Conservation (phyloP, 768 basidiomycete genomes). For the Leucocoprinus leucothites region DNA sequence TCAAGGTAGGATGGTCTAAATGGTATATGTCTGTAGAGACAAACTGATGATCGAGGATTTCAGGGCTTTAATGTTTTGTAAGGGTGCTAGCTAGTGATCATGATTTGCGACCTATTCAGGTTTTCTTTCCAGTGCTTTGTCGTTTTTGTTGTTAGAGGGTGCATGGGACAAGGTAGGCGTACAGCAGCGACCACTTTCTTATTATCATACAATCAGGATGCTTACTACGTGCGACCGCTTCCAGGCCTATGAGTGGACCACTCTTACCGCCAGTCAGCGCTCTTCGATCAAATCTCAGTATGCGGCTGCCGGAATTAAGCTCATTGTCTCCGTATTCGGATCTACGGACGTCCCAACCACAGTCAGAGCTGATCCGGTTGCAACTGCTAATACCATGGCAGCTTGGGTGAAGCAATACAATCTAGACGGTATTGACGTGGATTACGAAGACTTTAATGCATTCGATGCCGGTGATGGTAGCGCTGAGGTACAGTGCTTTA, state of each 20-base stretch:
- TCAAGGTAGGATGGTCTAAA: constrained; percentile 31
- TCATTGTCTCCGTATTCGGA: constrained; percentile 63
- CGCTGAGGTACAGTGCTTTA: constrained; percentile 41
- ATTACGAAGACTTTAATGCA: constrained; percentile 73
- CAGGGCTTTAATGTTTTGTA: constrained; percentile 63
- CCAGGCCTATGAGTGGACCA: constrained; percentile 53
- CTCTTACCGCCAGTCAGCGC: constrained; percentile 41
- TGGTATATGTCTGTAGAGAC: too few relatives aligned
- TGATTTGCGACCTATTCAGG: not conserved
- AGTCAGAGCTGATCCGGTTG: constrained; percentile 54
- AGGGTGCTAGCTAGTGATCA: constrained; percentile 11
- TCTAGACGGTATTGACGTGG: constrained; percentile 72
- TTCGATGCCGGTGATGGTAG: constrained; percentile 47
- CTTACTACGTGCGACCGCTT: not conserved
- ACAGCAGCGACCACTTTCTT: not conserved
- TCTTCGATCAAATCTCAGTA: constrained; percentile 49
- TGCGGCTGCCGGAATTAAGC: constrained; percentile 54
- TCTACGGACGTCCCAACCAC: constrained; percentile 56
- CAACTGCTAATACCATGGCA: constrained; percentile 61
- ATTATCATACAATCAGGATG: not conserved
- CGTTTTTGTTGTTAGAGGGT: constrained; percentile 54
- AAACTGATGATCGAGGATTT: not conserved
- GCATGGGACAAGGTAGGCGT: constrained; percentile 49
- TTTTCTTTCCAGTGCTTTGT: constrained; percentile 33
- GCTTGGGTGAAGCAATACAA: constrained; percentile 58